phyloP scores from a whole-genome alignment of 345 rosid species.

The Pugionium dolabratum region DNA sequence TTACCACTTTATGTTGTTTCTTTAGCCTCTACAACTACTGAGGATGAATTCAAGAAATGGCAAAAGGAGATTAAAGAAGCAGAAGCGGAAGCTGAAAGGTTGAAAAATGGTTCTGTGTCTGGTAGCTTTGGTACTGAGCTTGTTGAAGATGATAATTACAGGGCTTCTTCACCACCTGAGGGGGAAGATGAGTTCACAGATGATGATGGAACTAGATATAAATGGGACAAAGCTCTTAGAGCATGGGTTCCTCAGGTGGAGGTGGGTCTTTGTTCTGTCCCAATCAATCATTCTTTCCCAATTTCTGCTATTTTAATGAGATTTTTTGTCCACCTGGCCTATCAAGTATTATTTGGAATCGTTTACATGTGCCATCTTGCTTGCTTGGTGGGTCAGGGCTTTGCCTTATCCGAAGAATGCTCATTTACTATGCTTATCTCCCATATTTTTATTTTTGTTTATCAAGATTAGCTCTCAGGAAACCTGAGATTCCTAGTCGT shows the following conservation, averaged over 20 bases:
- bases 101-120: conserved; percentile 54
- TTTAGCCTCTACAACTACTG: conserved; percentile 54
- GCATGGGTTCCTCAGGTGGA: conserved; percentile 97
- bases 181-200: conserved; percentile 93
- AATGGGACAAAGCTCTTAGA: conserved; percentile 72
- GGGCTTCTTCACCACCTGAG: conserved; percentile 68
- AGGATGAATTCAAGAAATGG: conserved; percentile 90
- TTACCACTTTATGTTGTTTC: conserved; percentile 36
- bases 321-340: conserved; percentile 8
- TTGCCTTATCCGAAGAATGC: neutral
- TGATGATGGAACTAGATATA: conserved; percentile 90
- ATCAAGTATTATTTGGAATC: conserved; percentile 7
- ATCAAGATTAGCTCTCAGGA: conserved; percentile 24
- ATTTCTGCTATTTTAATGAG: conserved; percentile 3
- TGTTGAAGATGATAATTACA: conserved; percentile 44
- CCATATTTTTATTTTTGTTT: conserved; percentile 1
- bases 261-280: neutral
- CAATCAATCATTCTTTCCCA: neutral
- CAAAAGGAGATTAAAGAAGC: conserved; percentile 78
- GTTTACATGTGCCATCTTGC: conserved; percentile 22
- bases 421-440: conserved; percentile 15
- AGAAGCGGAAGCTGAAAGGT: conserved; percentile 57
- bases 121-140: conserved; percentile 31
- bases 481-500: neutral
- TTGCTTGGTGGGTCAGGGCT: conserved; percentile 28